These are phyloP conservation scores for Ceratocystiopsis minuta DNA, from an alignment of 2,329 filamentous ascomycete genomes.

Conservation along the genomic window DNA sequence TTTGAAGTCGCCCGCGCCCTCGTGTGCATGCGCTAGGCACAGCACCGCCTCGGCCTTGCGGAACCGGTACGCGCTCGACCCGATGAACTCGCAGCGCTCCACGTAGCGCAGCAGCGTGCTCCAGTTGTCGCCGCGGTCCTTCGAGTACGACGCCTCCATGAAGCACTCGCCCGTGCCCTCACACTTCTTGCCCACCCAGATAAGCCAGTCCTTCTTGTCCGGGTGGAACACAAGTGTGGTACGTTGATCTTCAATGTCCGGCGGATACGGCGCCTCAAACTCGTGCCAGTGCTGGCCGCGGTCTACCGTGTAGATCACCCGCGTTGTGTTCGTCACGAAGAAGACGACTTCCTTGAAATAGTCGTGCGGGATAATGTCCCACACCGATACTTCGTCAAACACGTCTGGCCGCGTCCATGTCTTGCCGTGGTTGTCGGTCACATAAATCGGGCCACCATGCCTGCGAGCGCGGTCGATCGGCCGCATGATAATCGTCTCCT, in stretches of 20 bases:
- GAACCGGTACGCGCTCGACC: slow-evolving; percentile 36
- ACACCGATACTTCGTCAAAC: slow-evolving; percentile 51
- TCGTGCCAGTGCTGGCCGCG: slow-evolving; percentile 54
- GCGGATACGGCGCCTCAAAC: slow-evolving; percentile 51
- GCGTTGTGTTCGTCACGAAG: slow-evolving; percentile 51
- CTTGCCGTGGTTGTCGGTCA: slow-evolving; percentile 78
- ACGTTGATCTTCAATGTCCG: slow-evolving; percentile 16
- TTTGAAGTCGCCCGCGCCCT: slow-evolving; percentile 39
- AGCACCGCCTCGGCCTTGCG: slow-evolving; percentile 37
- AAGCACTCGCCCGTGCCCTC: slow-evolving; percentile 42
- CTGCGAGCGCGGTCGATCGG: slow-evolving; percentile 28
- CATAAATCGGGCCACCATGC: slow-evolving; percentile 42
- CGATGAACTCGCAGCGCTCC: slow-evolving; percentile 73
- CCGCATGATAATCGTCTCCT: slow-evolving; percentile 53
- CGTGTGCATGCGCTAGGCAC: slow-evolving; percentile 43
- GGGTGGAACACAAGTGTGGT: slow-evolving; percentile 62
- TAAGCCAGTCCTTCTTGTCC: slow-evolving; percentile 69
- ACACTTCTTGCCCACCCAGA: slow-evolving; percentile 72
- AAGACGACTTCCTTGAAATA: slow-evolving; percentile 76
- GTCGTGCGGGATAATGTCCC: slow-evolving; percentile 55
- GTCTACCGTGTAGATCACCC: slow-evolving; percentile 68
- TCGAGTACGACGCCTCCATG: slow-evolving; percentile 56
- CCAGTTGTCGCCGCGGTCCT: slow-evolving; percentile 70
- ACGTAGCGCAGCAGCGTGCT: slow-evolving; percentile 55
- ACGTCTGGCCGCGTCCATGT: slow-evolving; percentile 49